Evolutionary conservation across 2,329 filamentous ascomycete species (phyloP).

Genomic region (Trichoderma endophyticum): DNA sequence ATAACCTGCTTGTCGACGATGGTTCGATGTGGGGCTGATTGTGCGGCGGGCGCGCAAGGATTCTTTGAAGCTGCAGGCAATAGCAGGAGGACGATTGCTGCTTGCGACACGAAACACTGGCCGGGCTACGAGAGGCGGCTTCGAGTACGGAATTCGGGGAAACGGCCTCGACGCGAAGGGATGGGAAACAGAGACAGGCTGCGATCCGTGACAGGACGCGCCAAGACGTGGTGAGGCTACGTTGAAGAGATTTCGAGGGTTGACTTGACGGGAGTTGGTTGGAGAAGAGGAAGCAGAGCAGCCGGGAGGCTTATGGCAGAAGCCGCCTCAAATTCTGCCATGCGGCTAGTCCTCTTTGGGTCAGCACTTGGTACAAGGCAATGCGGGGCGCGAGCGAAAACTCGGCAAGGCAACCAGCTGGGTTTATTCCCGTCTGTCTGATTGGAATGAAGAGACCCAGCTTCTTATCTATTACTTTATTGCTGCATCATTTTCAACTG

Average conservation of each 20-base stretch:
- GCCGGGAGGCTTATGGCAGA: constrained; percentile 12
- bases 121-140: constrained; percentile 3
- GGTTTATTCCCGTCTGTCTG: neutral
- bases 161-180: neutral
- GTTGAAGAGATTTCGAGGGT: neutral
- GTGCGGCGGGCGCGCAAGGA: constrained; percentile 12
- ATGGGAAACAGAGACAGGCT: neutral
- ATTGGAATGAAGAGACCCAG: neutral
- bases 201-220: neutral
- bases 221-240: neutral
- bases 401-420: constrained; percentile 5
- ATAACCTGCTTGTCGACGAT: constrained; percentile 13
- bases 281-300: constrained; percentile 10
- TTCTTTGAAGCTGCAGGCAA: constrained; percentile 14
- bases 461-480: neutral
- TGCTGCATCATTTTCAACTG: neutral
- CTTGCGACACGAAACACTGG: constrained; percentile 5
- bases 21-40: constrained; percentile 17
- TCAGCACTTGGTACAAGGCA: neutral
- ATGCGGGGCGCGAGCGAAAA: constrained; percentile 4
- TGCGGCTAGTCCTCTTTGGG: constrained; percentile 10
- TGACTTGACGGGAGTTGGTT: neutral
- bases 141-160: neutral
- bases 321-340: constrained; percentile 17
- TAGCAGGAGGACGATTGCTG: neutral